A percentile compares a stretch with the other conserved stretches of the same genome.
These are phyloP conservation scores for Trapa incisa DNA, from an alignment of 345 rosid species.

Conservation along the genomic window DNA sequence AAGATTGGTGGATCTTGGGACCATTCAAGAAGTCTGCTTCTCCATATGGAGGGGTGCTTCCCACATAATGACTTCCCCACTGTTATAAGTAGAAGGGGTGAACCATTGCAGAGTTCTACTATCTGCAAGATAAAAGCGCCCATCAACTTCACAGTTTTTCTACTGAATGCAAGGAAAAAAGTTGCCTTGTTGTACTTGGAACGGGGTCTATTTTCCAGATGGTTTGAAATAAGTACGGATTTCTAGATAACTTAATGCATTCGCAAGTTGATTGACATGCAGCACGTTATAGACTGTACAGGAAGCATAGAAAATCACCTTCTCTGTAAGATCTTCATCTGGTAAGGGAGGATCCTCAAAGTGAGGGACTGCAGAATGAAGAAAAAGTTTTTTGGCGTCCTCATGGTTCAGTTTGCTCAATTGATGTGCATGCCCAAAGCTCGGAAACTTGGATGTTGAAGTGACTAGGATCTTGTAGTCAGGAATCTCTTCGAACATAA, in stretches of 20 bases:
- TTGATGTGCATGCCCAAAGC: conserved; percentile 7
- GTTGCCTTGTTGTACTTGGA: too few relatives aligned
- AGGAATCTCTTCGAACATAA: not conserved
- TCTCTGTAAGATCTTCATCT: conserved; percentile 5
- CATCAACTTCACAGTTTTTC: not conserved
- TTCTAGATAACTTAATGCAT: not conserved
- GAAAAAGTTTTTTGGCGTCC: conserved; percentile 13
- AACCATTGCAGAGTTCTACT: conserved; percentile 6
- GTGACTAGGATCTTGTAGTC: conserved; percentile 18
- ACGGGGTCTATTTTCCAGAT: too few relatives aligned
- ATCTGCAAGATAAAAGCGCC: not conserved
- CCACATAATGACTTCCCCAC: not conserved
- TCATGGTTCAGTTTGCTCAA: conserved; percentile 6
- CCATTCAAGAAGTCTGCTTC: not conserved
- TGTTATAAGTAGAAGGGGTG: conserved; percentile 4
- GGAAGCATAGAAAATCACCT: conserved; percentile 2
- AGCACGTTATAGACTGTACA: not conserved
- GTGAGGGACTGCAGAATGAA: conserved; percentile 6
- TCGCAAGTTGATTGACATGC: too few relatives aligned
- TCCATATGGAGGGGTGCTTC: not conserved
- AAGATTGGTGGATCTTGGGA: conserved; percentile 10
- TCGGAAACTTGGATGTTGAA: conserved; percentile 11
- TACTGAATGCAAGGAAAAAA: not conserved
- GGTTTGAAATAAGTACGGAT: not conserved
- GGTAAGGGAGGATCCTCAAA: conserved; percentile 4